These are phyloP conservation scores for Tuber microsphaerosporum DNA, from an alignment of 495 filamentous ascomycete species.

Conservation along the genomic window DNA sequence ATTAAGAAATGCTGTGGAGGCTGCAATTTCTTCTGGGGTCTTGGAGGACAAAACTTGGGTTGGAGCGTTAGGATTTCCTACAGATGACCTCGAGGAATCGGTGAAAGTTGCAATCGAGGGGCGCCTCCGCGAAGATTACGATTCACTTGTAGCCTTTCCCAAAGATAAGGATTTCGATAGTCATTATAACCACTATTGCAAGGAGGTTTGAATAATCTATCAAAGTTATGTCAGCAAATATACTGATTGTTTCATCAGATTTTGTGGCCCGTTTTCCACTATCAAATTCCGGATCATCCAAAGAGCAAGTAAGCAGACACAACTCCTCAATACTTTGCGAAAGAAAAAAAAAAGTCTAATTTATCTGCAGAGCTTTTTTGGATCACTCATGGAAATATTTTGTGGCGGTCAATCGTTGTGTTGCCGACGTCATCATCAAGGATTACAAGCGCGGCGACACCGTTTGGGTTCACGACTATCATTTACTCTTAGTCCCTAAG, in stretches of 20 bases:
- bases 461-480: constrained; percentile 94
- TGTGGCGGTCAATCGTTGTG: constrained; percentile 78
- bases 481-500: constrained; percentile 78
- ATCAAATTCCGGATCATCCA: constrained; percentile 90
- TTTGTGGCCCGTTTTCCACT: constrained; percentile 87
- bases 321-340: not conserved
- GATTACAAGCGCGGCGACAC: constrained; percentile 86
- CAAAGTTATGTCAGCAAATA: not conserved
- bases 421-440: constrained; percentile 78
- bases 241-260: constrained; percentile 48
- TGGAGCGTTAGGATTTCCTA: constrained; percentile 85
- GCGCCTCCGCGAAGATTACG: constrained; percentile 66
- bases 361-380: constrained; percentile 57
- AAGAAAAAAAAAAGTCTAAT: constrained; percentile 5
- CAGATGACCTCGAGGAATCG: constrained; percentile 63
- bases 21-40: constrained; percentile 58
- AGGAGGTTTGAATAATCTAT: constrained; percentile 43
- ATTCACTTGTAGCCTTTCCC: constrained; percentile 72
- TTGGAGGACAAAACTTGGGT: constrained; percentile 73
- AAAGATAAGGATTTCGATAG: constrained; percentile 84
- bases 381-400: constrained; percentile 96
- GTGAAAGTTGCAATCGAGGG: constrained; percentile 73
- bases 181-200: constrained; percentile 89
- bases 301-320: constrained; percentile 65
- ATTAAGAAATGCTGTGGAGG: constrained; percentile 75